These are phyloP conservation scores for Xylaria arbuscula DNA, from an alignment of 2,329 filamentous ascomycete species.

Conservation along the genomic window DNA sequence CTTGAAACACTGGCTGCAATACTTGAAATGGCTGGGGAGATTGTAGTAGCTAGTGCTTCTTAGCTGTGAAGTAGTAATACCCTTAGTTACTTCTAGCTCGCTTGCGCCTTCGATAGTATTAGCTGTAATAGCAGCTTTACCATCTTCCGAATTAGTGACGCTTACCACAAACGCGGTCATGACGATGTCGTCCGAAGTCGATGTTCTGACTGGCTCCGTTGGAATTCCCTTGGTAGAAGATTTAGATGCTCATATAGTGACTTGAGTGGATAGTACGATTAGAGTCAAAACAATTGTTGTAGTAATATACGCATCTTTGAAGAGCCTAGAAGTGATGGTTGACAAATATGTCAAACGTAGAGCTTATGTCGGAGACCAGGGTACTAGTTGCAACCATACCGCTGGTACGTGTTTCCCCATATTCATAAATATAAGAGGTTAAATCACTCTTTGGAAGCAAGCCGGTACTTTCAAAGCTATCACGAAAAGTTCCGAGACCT, in stretches of 20 bases:
- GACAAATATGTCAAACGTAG: conserved; percentile 15
- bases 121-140: not conserved
- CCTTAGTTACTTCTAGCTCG: not conserved
- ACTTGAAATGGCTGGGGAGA: not conserved
- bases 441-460: conserved; percentile 5
- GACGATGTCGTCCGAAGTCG: conserved; percentile 1
- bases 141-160: conserved; percentile 1
- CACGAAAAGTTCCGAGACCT: not conserved
- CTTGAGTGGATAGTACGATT: conserved; percentile 11
- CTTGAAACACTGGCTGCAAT: not conserved
- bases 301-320: conserved; percentile 18
- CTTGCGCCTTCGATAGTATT: not conserved
- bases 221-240: not conserved
- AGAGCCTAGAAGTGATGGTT: conserved; percentile 20
- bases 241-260: not conserved
- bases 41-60: not conserved
- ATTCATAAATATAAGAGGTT: conserved; percentile 25
- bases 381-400: conserved; percentile 13
- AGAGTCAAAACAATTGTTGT: conserved; percentile 21
- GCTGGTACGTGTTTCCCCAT: conserved; percentile 10
- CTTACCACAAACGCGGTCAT: not conserved
- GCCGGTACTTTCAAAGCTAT: not conserved
- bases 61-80: not conserved
- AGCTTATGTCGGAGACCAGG: conserved; percentile 9
- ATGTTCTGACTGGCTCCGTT: conserved; percentile 1